phyloP scores from a whole-genome alignment of 306 rosid genomes.

The Calophaca sinica region DNA sequence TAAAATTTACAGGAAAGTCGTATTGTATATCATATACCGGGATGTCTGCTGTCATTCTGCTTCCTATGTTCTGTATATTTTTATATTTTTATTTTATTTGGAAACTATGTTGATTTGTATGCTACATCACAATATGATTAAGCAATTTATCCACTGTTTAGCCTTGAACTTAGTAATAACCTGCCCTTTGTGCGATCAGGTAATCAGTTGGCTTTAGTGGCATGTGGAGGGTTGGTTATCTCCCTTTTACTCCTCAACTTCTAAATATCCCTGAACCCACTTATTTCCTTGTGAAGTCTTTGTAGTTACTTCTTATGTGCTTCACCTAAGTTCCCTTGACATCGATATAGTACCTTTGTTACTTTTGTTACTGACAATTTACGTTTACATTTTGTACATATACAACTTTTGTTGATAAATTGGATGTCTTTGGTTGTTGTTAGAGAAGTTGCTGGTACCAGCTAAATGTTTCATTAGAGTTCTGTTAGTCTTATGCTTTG shows the following conservation, averaged over 20 bases:
- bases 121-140: background rate
- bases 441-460: slow-evolving; percentile 28
- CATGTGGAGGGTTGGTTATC: background rate
- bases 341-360: background rate
- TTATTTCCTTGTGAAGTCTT: slow-evolving; percentile 20
- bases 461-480: slow-evolving; percentile 17
- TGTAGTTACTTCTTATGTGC: slow-evolving; percentile 1
- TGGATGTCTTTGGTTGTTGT: slow-evolving; percentile 23
- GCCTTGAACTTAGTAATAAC: background rate
- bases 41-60: slow-evolving; percentile 15
- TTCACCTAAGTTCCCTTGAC: background rate
- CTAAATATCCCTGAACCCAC: background rate
- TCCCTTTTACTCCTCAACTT: background rate
- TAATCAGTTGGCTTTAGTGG: slow-evolving; percentile 16
- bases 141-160: background rate
- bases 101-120: slow-evolving; percentile 20
- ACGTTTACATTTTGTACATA: background rate
- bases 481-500: slow-evolving; percentile 34
- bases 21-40: slow-evolving; percentile 1
- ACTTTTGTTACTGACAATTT: background rate
- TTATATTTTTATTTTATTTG: too few relatives aligned
- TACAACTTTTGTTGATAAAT: background rate
- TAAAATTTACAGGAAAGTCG: background rate
- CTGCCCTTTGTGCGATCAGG: slow-evolving; percentile 4
- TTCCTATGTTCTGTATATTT: slow-evolving; percentile 9